Evolutionary conservation across 2,329 filamentous ascomycete genomes (phyloP).

Genomic region (Apiospora aurea): DNA sequence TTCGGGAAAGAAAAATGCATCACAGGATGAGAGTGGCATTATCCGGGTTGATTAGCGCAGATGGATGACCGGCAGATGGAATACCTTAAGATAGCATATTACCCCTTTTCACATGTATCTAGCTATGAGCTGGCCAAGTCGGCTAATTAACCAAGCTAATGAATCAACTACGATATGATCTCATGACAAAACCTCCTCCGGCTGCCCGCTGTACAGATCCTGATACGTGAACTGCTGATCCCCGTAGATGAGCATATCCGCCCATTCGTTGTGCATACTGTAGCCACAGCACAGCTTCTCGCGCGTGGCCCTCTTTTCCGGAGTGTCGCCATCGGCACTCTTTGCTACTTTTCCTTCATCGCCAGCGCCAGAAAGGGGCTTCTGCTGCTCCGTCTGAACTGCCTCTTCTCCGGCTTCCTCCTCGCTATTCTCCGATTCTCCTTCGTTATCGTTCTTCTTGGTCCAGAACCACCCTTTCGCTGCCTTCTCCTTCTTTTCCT

Average conservation of each 20-base stretch:
- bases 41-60: background rate
- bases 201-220: constrained; percentile 2
- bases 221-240: constrained; percentile 3
- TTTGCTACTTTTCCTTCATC: background rate
- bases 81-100: no score
- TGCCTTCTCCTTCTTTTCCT: background rate
- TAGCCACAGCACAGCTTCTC: constrained; percentile 1
- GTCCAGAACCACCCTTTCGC: background rate
- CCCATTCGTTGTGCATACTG: constrained; percentile 18
- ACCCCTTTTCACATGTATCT: no score
- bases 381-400: background rate
- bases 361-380: background rate
- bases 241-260: constrained; percentile 7
- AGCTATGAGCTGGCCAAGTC: no score
- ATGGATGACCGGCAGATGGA: background rate
- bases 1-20: background rate
- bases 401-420: background rate
- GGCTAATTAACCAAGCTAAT: background rate
- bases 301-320: background rate
- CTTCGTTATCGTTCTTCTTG: background rate
- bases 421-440: background rate
- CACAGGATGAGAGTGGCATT: background rate
- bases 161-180: background rate
- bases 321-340: background rate
- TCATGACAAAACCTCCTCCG: background rate